Evolutionary conservation across 768 basidiomycete genomes (phyloP).

Genomic region (Podaxis rugospora): DNA sequence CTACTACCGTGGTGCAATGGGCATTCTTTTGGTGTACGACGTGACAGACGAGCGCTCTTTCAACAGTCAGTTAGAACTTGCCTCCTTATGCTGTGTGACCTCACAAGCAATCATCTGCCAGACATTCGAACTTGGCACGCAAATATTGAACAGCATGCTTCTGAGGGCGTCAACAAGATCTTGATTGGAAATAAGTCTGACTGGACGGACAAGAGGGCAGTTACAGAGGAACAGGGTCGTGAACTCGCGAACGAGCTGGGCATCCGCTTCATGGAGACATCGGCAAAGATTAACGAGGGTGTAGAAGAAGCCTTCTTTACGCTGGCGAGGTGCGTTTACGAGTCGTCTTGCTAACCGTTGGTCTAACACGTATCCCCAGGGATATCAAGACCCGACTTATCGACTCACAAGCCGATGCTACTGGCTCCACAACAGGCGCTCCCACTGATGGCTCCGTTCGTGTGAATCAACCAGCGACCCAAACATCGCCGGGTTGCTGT

Average conservation of each 20-base stretch:
- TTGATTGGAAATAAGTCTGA: conserved; percentile 99
- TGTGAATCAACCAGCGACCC: conserved; percentile 55
- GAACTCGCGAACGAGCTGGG: conserved; percentile 91
- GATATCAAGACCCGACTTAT: conserved; percentile 98
- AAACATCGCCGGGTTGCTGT: conserved; percentile 48
- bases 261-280: conserved; percentile 97
- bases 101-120: conserved; percentile 24
- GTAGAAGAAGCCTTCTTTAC: conserved; percentile 99
- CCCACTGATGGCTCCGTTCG: conserved; percentile 56
- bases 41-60: conserved; percentile 94
- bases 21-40: conserved; percentile 97
- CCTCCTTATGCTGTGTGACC: neutral
- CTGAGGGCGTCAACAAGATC: conserved; percentile 98
- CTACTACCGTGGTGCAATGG: conserved; percentile 99
- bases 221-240: conserved; percentile 88
- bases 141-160: conserved; percentile 98
- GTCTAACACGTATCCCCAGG: conserved; percentile 34
- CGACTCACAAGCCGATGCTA: conserved; percentile 79
- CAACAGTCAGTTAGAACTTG: conserved; percentile 65
- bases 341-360: neutral
- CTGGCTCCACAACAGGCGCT: conserved; percentile 31
- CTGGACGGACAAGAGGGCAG: conserved; percentile 93
- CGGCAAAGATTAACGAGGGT: conserved; percentile 94
- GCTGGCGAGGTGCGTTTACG: conserved; percentile 72
- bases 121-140: conserved; percentile 98